Evolutionary conservation across 169 alveolate genomes (phyloP).

Genomic region (Plasmodium malariae): DNA sequence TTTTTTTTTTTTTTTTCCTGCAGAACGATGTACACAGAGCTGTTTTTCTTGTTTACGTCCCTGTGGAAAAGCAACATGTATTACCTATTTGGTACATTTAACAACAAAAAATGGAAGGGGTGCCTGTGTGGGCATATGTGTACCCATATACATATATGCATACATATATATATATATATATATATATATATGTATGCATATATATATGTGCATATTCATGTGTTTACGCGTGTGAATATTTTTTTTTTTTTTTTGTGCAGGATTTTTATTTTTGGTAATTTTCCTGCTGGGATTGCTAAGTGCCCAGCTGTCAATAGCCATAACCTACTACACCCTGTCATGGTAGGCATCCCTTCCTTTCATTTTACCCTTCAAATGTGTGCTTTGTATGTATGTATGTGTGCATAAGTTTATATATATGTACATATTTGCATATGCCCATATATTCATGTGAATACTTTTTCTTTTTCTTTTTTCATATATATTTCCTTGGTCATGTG

Average conservation of each 20-base stretch:
- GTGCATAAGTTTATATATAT: too few species aligned
- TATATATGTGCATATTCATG: not conserved
- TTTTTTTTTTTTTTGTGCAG: slow-evolving; percentile 12
- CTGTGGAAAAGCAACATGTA: slow-evolving; percentile 90
- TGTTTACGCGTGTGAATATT: not conserved
- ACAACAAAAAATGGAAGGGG: not conserved
- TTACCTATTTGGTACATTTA: slow-evolving; percentile 82
- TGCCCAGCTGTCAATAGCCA: slow-evolving; percentile 83
- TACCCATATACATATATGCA: not conserved
- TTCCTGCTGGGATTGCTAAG: slow-evolving; percentile 79
- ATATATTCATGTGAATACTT: not conserved
- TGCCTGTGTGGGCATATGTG: too few species aligned
- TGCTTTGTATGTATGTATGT: not conserved
- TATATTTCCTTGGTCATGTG: not conserved
- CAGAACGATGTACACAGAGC: slow-evolving; percentile 85
- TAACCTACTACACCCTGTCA: slow-evolving; percentile 81
- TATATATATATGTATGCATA: not conserved
- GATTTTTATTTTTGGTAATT: slow-evolving; percentile 78
- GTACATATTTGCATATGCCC: not conserved
- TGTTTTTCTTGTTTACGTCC: slow-evolving; percentile 83
- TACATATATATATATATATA: slow-evolving; percentile 2
- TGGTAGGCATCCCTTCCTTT: slow-evolving; percentile 11
- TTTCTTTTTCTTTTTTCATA: not conserved
- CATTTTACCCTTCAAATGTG: not conserved
- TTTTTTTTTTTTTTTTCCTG: not conserved